phyloP scores from a whole-genome alignment of 768 basidiomycete genomes.

The Boletus huronensis region DNA sequence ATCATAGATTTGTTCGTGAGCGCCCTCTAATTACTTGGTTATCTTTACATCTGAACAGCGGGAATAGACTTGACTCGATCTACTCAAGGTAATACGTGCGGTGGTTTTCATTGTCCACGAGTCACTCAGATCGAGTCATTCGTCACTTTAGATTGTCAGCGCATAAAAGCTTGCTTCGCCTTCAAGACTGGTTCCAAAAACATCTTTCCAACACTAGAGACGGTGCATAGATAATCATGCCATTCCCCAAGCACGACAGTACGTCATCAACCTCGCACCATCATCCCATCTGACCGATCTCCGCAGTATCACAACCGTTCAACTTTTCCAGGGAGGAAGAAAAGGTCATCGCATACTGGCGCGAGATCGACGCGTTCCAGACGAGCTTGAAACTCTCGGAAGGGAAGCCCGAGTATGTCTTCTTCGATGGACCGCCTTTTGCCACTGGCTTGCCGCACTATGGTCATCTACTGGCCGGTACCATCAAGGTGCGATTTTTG shows the following conservation, averaged over 20 bases:
- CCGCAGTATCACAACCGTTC: conserved; percentile 68
- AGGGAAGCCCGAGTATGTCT: conserved; percentile 85
- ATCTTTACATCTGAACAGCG: background rate
- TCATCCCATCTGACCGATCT: conserved; percentile 9
- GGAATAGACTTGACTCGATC: background rate
- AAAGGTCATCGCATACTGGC: conserved; percentile 88
- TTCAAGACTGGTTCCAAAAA: background rate
- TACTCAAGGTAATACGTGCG: background rate
- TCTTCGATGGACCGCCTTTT: conserved; percentile 97
- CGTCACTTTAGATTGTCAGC: background rate
- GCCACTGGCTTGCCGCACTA: conserved; percentile 97
- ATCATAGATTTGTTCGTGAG: background rate
- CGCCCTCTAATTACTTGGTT: background rate
- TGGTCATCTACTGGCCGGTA: conserved; percentile 89
- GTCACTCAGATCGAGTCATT: conserved; percentile 17
- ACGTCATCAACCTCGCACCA: conserved; percentile 24
- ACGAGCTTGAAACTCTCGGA: conserved; percentile 91
- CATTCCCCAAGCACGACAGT: conserved; percentile 74
- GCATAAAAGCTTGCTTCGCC: background rate
- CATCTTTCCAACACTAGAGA: background rate
- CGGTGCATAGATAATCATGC: conserved; percentile 39
- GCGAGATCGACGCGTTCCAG: conserved; percentile 95
- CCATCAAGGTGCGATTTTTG: conserved; percentile 66
- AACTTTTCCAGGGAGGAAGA: conserved; percentile 87
- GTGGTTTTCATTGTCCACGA: background rate